These are phyloP conservation scores for Yamadazyma olivae DNA, from an alignment of 805 yeast species.

Conservation along the genomic window DNA sequence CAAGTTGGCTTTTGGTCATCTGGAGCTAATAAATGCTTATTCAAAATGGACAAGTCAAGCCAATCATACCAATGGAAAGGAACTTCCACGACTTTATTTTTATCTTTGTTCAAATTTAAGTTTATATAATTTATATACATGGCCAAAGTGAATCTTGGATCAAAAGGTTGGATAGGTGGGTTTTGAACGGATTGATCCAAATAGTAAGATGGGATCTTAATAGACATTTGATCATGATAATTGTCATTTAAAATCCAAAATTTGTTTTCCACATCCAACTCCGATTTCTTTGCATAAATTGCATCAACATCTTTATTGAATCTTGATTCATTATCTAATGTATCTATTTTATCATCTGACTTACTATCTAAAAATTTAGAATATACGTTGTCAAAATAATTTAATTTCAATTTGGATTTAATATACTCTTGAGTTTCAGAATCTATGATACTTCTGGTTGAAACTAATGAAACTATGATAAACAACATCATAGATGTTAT, in stretches of 20 bases:
- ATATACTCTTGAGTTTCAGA: too few relatives aligned
- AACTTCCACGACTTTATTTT: slow-evolving; percentile 8
- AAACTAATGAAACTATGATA: too few relatives aligned
- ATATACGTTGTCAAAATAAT: slow-evolving; percentile 11
- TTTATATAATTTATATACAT: slow-evolving; percentile 18
- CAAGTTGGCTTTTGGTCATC: slow-evolving; percentile 34
- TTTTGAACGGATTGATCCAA: slow-evolving; percentile 8
- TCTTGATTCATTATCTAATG: slow-evolving; percentile 5
- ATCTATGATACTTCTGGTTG: too few relatives aligned
- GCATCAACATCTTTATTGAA: slow-evolving; percentile 16
- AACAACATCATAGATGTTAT: too few relatives aligned
- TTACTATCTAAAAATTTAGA: slow-evolving; percentile 3
- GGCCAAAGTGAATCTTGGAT: slow-evolving; percentile 29
- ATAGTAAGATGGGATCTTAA: slow-evolving; percentile 11
- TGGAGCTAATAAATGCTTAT: slow-evolving; percentile 26
- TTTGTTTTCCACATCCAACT: slow-evolving; percentile 21
- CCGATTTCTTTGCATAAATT: slow-evolving; percentile 13
- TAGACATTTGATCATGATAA: slow-evolving; percentile 10
- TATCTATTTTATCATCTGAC: slow-evolving; percentile 1
- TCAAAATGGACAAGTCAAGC: slow-evolving; percentile 44
- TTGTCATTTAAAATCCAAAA: slow-evolving; percentile 19
- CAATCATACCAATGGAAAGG: slow-evolving; percentile 60
- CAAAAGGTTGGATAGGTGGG: slow-evolving; percentile 26
- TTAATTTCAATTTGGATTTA: neutral
- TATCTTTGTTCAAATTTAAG: slow-evolving; percentile 3